Evolutionary conservation across 805 yeast genomes (phyloP).

Genomic region (Metschnikowia picachoensis): DNA sequence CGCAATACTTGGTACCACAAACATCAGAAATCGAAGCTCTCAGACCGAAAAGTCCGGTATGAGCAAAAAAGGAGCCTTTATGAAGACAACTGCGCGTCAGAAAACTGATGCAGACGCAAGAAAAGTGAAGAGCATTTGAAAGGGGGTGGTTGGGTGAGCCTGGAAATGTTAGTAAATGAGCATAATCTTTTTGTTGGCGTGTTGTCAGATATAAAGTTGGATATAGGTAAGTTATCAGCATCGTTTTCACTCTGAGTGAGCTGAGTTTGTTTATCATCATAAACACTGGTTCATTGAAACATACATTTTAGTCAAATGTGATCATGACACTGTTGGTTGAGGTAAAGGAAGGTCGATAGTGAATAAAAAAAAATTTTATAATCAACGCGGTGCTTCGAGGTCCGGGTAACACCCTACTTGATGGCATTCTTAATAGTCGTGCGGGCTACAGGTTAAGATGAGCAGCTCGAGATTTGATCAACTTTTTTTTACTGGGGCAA

Average conservation of each 20-base stretch:
- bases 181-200: background rate
- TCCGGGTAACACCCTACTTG: slow-evolving; percentile 5
- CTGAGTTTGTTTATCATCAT: slow-evolving; percentile 56
- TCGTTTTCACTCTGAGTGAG: slow-evolving; percentile 50
- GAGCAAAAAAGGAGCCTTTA: background rate
- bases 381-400: background rate
- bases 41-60: slow-evolving; percentile 76
- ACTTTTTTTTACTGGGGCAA: too few relatives aligned
- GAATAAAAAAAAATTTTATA: background rate
- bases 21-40: slow-evolving; percentile 71
- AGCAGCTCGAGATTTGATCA: too few relatives aligned
- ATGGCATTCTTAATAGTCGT: background rate
- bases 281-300: slow-evolving; percentile 17
- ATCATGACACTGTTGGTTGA: background rate
- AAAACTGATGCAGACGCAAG: background rate
- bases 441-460: background rate
- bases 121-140: background rate
- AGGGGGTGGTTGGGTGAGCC: background rate
- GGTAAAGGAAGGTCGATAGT: background rate
- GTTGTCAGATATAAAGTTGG: slow-evolving; percentile 43
- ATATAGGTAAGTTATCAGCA: slow-evolving; percentile 47
- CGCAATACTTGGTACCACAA: slow-evolving; percentile 55
- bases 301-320: slow-evolving; percentile 2
- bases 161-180: slow-evolving; percentile 10
- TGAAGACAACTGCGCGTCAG: background rate